phyloP scores from a whole-genome alignment of 495 filamentous ascomycete species.

The Hypoxylon trugodes region DNA sequence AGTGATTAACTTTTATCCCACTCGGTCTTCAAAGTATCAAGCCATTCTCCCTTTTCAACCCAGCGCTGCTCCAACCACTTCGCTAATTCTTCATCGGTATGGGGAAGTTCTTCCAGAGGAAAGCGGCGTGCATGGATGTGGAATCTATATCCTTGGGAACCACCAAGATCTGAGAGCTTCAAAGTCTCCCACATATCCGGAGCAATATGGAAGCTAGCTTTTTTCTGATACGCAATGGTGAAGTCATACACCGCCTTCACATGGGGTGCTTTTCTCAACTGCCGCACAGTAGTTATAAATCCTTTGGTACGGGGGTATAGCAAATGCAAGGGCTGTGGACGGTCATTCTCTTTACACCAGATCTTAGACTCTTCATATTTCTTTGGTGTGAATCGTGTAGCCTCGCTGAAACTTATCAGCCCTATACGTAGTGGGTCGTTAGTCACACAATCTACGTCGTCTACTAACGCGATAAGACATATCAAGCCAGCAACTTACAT shows the following conservation, averaged over 20 bases:
- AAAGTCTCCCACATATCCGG: conserved; percentile 63
- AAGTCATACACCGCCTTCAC: conserved; percentile 67
- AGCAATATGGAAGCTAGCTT: conserved; percentile 54
- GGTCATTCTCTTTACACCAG: conserved; percentile 58
- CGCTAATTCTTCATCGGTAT: conserved; percentile 54
- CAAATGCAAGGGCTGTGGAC: conserved; percentile 59
- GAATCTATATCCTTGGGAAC: conserved; percentile 52
- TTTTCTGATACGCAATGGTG: conserved; percentile 62
- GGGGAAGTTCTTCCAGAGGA: conserved; percentile 54
- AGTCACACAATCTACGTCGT: conserved; percentile 10
- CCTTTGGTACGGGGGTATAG: conserved; percentile 66
- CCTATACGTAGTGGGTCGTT: conserved; percentile 42
- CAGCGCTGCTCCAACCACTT: conserved; percentile 64
- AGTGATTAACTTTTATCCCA: conserved; percentile 21
- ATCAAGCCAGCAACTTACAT: conserved; percentile 50
- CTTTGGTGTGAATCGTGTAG: conserved; percentile 61
- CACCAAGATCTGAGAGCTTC: conserved; percentile 48
- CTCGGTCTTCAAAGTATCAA: conserved; percentile 52
- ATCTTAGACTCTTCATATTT: conserved; percentile 58
- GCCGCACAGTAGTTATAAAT: conserved; percentile 63
- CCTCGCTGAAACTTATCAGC: conserved; percentile 68
- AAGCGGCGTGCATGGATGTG: conserved; percentile 61
- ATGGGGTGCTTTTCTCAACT: conserved; percentile 58
- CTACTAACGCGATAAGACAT: conserved; percentile 4
- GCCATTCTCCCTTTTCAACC: conserved; percentile 61